Evolutionary conservation across 2,329 filamentous ascomycete species (phyloP).

Genomic region (Colletotrichum echinochloae): DNA sequence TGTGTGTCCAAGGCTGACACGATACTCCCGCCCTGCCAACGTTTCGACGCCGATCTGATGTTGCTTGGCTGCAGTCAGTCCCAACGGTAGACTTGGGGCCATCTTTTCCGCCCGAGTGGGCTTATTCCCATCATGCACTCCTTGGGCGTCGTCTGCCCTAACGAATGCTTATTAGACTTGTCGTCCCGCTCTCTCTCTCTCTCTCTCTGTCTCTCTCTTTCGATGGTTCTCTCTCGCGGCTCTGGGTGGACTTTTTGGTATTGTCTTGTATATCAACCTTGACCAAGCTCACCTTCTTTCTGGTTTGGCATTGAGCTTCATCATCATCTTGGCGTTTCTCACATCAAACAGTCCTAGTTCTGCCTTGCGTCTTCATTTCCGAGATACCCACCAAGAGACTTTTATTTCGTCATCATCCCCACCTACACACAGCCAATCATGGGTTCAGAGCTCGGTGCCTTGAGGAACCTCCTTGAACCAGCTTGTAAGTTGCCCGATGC

Average conservation of each 20-base stretch:
- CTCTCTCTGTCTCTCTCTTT: neutral
- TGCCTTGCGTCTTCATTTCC: neutral
- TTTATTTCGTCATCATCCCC: neutral
- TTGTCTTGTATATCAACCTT: slow-evolving; percentile 18
- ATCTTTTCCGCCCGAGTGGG: slow-evolving; percentile 21
- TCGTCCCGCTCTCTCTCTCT: slow-evolving; percentile 15
- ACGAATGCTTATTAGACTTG: slow-evolving; percentile 29
- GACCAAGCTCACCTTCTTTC: slow-evolving; percentile 13
- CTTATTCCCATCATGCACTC: slow-evolving; percentile 22
- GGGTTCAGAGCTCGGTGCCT: slow-evolving; percentile 26
- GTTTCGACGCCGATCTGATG: slow-evolving; percentile 31
- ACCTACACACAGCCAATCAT: slow-evolving; percentile 9
- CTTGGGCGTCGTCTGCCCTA: neutral
- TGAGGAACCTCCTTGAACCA: slow-evolving; percentile 39
- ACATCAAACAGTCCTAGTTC: neutral
- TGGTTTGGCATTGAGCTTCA: neutral
- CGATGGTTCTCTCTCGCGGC: neutral
- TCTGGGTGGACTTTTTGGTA: slow-evolving; percentile 16
- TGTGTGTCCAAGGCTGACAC: slow-evolving; percentile 31
- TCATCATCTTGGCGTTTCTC: neutral
- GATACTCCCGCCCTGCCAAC: slow-evolving; percentile 5
- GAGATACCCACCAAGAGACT: neutral
- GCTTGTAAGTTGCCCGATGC: slow-evolving; percentile 30
- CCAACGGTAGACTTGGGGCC: slow-evolving; percentile 1
- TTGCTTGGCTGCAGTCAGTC: slow-evolving; percentile 20